Evolutionary conservation across 805 yeast species (phyloP).

Genomic region (Helenozyma rhizophorensis): DNA sequence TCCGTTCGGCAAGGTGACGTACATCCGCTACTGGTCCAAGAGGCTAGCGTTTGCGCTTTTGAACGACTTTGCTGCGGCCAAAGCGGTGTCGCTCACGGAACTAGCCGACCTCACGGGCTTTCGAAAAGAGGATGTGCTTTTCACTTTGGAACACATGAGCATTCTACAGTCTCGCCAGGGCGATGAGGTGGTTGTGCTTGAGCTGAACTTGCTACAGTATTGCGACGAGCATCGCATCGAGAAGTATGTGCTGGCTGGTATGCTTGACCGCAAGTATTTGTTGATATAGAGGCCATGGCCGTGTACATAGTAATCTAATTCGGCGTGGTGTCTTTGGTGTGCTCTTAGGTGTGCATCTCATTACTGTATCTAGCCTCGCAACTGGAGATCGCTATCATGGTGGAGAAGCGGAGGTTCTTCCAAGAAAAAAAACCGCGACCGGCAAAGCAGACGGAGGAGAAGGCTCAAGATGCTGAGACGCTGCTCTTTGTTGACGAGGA

Average conservation of each 20-base stretch:
- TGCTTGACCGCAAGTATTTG: slow-evolving; percentile 29
- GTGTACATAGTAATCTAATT: too few species aligned
- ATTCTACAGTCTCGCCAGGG: slow-evolving; percentile 11
- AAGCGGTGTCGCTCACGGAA: slow-evolving; percentile 40
- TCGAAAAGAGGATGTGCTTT: slow-evolving; percentile 55
- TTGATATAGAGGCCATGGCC: slow-evolving; percentile 21
- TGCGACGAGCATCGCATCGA: slow-evolving; percentile 23
- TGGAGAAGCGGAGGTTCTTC: slow-evolving; percentile 5
- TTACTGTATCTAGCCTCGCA: too few species aligned
- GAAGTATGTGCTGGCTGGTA: slow-evolving; percentile 19
- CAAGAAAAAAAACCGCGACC: background rate
- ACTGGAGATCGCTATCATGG: too few species aligned
- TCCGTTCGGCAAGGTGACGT: slow-evolving; percentile 71
- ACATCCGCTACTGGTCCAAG: slow-evolving; percentile 71
- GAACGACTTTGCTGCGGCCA: slow-evolving; percentile 5
- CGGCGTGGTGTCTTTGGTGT: too few species aligned
- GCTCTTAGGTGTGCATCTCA: too few species aligned
- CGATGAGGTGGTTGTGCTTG: slow-evolving; percentile 13
- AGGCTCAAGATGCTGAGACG: too few species aligned
- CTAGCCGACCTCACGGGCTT: slow-evolving; percentile 60
- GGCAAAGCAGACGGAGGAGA: too few species aligned
- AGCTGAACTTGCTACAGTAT: slow-evolving; percentile 25
- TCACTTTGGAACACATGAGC: slow-evolving; percentile 55
- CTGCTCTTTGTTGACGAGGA: slow-evolving; percentile 8
- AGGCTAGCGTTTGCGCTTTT: slow-evolving; percentile 21